These are phyloP conservation scores for Ostreobium quekettii DNA, from an alignment of 139 green algal species.

Conservation along the genomic window DNA sequence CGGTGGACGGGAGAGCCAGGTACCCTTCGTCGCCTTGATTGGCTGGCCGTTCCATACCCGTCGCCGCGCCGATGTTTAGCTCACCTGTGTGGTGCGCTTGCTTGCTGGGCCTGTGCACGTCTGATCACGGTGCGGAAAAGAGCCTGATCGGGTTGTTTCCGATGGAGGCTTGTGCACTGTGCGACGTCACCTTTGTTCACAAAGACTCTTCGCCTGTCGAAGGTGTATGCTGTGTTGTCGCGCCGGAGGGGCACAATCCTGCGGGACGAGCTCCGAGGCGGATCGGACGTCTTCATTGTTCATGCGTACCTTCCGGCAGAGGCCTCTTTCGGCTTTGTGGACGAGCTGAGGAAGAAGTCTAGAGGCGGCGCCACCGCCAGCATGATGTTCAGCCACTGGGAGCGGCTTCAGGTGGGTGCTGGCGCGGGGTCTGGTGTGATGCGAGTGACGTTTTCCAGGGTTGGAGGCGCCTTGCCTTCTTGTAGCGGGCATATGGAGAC, in stretches of 20 bases:
- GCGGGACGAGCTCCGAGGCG: slow-evolving; percentile 87
- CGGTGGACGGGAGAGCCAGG: too few relatives aligned
- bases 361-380: slow-evolving; percentile 74
- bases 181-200: neutral
- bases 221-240: slow-evolving; percentile 80
- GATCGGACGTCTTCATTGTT: slow-evolving; percentile 81
- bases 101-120: too few relatives aligned
- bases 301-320: slow-evolving; percentile 78
- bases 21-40: too few relatives aligned
- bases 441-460: too few relatives aligned
- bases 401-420: slow-evolving; percentile 67
- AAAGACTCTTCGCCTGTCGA: slow-evolving; percentile 32
- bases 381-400: slow-evolving; percentile 93
- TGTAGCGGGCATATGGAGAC: neutral
- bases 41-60: too few relatives aligned
- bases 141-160: too few relatives aligned
- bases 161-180: neutral
- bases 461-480: too few relatives aligned
- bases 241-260: slow-evolving; percentile 69
- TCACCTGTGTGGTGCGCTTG: too few relatives aligned
- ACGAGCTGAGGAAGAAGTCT: slow-evolving; percentile 77
- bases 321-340: slow-evolving; percentile 87
- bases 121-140: too few relatives aligned
- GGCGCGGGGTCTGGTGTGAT: too few relatives aligned
- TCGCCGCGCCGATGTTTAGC: too few relatives aligned